Conservation (phyloP, 2,329 filamentous ascomycete species). For the Diaporthe humulicola region DNA sequence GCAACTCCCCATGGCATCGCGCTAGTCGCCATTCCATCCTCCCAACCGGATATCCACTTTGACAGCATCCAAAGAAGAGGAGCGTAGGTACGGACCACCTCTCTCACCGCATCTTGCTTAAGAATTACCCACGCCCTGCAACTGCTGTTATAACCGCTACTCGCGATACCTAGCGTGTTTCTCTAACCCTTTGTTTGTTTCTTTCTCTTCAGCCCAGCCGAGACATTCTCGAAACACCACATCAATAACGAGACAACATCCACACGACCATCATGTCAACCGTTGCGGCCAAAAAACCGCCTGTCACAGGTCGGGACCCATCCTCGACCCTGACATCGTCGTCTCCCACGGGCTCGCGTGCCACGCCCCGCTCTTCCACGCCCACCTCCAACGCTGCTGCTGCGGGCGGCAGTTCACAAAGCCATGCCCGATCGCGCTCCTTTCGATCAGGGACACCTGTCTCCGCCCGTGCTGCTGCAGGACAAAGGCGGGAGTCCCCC, state of each 20-base stretch:
- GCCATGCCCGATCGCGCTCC: constrained; percentile 65
- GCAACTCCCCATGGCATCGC: constrained; percentile 34
- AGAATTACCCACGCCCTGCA: constrained; percentile 29
- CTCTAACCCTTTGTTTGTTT: constrained; percentile 31
- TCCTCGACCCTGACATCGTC: constrained; percentile 49
- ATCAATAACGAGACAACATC: constrained; percentile 16
- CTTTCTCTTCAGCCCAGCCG: constrained; percentile 28
- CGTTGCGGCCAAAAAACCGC: constrained; percentile 65
- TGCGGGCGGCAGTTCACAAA: constrained; percentile 59
- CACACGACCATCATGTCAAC: constrained; percentile 59
- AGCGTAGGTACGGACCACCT: constrained; percentile 39
- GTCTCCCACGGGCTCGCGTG: constrained; percentile 53
- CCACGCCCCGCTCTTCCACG: constrained; percentile 60
- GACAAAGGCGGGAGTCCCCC: constrained; percentile 68
- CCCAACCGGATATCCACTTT: constrained; percentile 38
- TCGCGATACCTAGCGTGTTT: constrained; percentile 35
- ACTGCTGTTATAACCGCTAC: constrained; percentile 38
- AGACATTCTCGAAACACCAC: constrained; percentile 27
- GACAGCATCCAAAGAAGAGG: constrained; percentile 35
- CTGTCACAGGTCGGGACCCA: constrained; percentile 61
- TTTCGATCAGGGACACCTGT: constrained; percentile 75
- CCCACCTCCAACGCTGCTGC: constrained; percentile 60
- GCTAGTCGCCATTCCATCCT: constrained; percentile 36
- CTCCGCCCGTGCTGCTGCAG: constrained; percentile 79
- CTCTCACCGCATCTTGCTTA: constrained; percentile 40